Conservation (phyloP, 768 basidiomycete species). For the Boletus subcaerulescens region DNA sequence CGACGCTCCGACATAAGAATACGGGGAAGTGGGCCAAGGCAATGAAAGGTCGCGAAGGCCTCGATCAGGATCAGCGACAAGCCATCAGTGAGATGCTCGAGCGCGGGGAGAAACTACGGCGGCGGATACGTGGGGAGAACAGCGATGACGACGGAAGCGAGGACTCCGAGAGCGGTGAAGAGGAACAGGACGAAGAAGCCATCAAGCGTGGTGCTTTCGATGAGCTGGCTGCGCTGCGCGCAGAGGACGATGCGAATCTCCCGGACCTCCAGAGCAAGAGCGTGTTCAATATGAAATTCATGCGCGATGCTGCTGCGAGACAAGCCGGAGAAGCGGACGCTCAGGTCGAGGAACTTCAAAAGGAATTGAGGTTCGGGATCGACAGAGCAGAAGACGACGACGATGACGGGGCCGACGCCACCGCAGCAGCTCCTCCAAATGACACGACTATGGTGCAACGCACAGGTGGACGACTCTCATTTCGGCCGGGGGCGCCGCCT, state of each 20-base stretch:
- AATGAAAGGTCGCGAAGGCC: slow-evolving; percentile 67
- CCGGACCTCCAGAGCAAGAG: slow-evolving; percentile 50
- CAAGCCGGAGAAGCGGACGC: slow-evolving; percentile 53
- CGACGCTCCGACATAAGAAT: slow-evolving; percentile 83
- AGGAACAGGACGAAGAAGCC: slow-evolving; percentile 37
- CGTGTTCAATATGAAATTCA: slow-evolving; percentile 96
- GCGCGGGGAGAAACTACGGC: slow-evolving; percentile 72
- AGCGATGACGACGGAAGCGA: slow-evolving; percentile 54
- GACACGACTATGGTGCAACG: slow-evolving; percentile 45
- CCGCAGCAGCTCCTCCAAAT: slow-evolving; percentile 29
- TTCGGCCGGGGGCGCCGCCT: slow-evolving; percentile 47
- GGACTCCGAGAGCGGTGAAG: slow-evolving; percentile 39
- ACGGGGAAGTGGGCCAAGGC: slow-evolving; percentile 86
- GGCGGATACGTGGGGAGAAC: slow-evolving; percentile 69
- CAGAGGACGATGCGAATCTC: slow-evolving; percentile 32
- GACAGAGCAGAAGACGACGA: slow-evolving; percentile 26
- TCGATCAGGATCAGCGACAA: slow-evolving; percentile 56
- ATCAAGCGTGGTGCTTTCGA: slow-evolving; percentile 75
- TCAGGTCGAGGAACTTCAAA: slow-evolving; percentile 69
- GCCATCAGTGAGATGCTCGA: slow-evolving; percentile 87
- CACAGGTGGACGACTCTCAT: slow-evolving; percentile 65
- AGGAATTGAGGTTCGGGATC: slow-evolving; percentile 56
- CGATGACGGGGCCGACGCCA: slow-evolving; percentile 27
- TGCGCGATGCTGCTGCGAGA: slow-evolving; percentile 86
- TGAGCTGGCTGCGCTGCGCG: slow-evolving; percentile 58